A percentile compares a stretch with the other conserved stretches of the same genome.
These are phyloP conservation scores for Toxicodendron radicans DNA, from an alignment of 345 rosid species.

Conservation along the genomic window DNA sequence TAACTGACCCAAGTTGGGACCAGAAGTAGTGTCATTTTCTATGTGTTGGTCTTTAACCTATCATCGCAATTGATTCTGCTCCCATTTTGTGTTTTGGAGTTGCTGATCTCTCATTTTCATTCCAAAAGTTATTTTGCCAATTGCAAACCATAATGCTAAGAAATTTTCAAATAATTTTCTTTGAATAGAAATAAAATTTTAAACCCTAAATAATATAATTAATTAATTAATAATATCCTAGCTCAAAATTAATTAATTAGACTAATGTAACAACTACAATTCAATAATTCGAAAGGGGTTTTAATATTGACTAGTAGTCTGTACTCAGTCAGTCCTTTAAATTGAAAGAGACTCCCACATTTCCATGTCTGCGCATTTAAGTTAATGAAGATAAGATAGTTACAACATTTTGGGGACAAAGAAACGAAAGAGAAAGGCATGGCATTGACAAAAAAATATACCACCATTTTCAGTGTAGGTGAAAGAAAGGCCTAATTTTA, in stretches of 20 bases:
- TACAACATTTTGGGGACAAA: background rate
- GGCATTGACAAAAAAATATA: background rate
- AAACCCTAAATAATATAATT: no score
- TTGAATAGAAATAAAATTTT: background rate
- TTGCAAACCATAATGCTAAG: background rate
- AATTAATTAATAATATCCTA: no score
- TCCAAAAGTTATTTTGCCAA: background rate
- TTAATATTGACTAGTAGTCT: background rate
- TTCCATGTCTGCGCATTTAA: conserved; percentile 26
- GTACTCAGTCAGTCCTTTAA: background rate
- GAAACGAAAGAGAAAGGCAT: background rate
- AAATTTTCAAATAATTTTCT: background rate
- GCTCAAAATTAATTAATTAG: no score
- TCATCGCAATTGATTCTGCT: conserved; percentile 5
- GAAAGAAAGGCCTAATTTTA: no score
- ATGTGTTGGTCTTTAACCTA: conserved; percentile 8
- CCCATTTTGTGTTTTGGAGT: background rate
- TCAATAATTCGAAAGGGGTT: background rate
- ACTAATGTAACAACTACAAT: conserved; percentile 11
- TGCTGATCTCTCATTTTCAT: conserved; percentile 12
- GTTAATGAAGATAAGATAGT: conserved; percentile 25
- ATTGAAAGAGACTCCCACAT: conserved; percentile 36
- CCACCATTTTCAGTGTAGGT: no score
- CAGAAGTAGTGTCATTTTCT: conserved; percentile 5
- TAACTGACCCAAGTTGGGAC: no score